phyloP scores from a whole-genome alignment of 1,139 yeast species.

The Candida dubliniensis region DNA sequence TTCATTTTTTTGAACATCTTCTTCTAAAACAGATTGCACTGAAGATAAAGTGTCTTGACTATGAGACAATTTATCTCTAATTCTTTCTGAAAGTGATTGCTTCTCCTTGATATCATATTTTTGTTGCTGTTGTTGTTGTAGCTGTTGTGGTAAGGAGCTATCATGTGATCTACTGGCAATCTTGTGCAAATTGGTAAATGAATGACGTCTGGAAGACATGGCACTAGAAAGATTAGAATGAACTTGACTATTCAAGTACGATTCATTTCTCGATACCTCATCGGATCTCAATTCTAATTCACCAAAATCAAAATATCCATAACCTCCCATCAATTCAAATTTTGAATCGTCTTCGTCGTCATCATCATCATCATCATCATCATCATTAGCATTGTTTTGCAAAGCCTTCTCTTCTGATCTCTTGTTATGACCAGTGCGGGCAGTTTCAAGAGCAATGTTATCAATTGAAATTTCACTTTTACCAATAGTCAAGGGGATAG shows the following conservation, averaged over 20 bases:
- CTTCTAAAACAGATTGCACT: background rate
- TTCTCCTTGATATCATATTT: slow-evolving; percentile 29
- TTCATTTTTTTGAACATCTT: slow-evolving; percentile 2
- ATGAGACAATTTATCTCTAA: slow-evolving; percentile 36
- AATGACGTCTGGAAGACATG: slow-evolving; percentile 32
- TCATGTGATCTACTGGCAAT: slow-evolving; percentile 10
- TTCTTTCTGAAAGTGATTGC: slow-evolving; percentile 32
- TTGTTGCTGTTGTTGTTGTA: background rate
- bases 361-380: slow-evolving; percentile 7
- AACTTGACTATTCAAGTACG: slow-evolving; percentile 29
- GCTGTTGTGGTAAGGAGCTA: no score
- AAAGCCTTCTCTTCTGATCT: no score
- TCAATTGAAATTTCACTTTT: slow-evolving; percentile 21
- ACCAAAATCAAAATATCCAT: slow-evolving; percentile 74
- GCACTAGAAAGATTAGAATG: slow-evolving; percentile 20
- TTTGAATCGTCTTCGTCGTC: slow-evolving; percentile 15
- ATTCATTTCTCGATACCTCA: slow-evolving; percentile 30
- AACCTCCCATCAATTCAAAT: slow-evolving; percentile 59
- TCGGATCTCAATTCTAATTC: slow-evolving; percentile 43
- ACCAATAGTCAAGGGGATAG: slow-evolving; percentile 34
- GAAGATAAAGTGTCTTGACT: slow-evolving; percentile 19
- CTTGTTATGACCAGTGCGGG: no score
- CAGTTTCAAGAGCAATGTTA: slow-evolving; percentile 12
- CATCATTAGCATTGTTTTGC: background rate
- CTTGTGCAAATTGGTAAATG: slow-evolving; percentile 28